phyloP scores from a whole-genome alignment of 805 yeast species.

The Saturnispora mendoncae region DNA sequence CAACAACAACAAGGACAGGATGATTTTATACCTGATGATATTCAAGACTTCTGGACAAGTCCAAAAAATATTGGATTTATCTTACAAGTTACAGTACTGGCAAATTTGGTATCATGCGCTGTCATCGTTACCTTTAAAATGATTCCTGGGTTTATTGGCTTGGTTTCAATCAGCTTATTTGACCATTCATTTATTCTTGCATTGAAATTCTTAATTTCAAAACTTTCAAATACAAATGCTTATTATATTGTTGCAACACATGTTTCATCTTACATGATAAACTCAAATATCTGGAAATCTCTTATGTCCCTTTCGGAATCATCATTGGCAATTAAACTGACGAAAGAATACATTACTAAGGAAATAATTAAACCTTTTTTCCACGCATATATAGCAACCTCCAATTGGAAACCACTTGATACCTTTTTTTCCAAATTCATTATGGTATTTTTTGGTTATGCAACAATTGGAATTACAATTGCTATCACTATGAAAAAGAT shows the following conservation, averaged over 20 bases:
- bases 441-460: constrained; percentile 19
- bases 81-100: constrained; percentile 17
- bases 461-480: constrained; percentile 9
- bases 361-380: constrained; percentile 10
- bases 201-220: neutral
- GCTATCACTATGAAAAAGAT: constrained; percentile 18
- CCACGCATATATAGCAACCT: constrained; percentile 13
- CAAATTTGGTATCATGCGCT: constrained; percentile 17
- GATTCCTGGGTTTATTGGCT: constrained; percentile 21
- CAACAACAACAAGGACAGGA: constrained; percentile 4
- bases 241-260: neutral
- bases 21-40: constrained; percentile 7
- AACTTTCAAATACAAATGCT: neutral
- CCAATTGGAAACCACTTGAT: constrained; percentile 21
- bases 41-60: constrained; percentile 10
- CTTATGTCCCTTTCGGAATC: neutral
- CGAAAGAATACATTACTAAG: constrained; percentile 4
- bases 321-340: constrained; percentile 6
- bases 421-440: constrained; percentile 15
- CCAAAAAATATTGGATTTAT: constrained; percentile 14
- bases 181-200: constrained; percentile 7
- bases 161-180: constrained; percentile 16
- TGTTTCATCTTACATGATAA: neutral
- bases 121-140: constrained; percentile 20
- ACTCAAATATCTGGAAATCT: neutral